Base-by-base conservation (phyloP, 768 basidiomycete species). In the Tricholoma hemisulphureum region DNA sequence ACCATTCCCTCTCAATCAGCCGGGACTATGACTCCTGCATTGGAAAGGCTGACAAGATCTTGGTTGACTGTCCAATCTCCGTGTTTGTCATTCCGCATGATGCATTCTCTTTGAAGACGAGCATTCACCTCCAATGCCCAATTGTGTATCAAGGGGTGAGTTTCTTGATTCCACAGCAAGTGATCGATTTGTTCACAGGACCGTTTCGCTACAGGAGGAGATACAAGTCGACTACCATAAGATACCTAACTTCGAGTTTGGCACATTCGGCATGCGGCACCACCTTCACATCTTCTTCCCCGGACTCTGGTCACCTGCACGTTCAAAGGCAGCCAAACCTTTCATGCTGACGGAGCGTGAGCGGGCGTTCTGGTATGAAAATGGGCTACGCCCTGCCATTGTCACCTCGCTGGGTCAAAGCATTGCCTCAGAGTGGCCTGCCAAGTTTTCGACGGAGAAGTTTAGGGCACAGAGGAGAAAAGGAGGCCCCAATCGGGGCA, bases 161-260 rank as follows among this genome's bases (percentile, higher is more conserved):
- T 43, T 29, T 34, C 21, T 37, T 10, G 8, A 13, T 50, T 45
- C n/a, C 34, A 21, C 51, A 21, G 1, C 48, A 37, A 4, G 39
- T 52, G 7, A 57, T 35, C 32, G 24, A 57, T 39, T 50, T 18
- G 31, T 10, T 26, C 4, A 26, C 20, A 41, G 39, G 18, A 41
- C 21, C 14, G 20, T 20, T n/a, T 20, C 53, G 34, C 45, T 53
- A 4, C 16, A 52, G 35, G 50, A 43, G 20, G 51, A 24, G 3
- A 43, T 18, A 8, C 16, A 28, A 3, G 56, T 63, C 10, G 58
- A 63, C 0, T 48, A 67, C 1, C 69, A 74, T 46, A 55, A 61
- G 2, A 65, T 74, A 2, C 71, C 70, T 1, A 74, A 74, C 56
- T 51, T 72, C 7, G 54, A 64, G 48, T 45, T 71, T 18, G 70